These are phyloP conservation scores for Ustilago nuda DNA, from an alignment of 1,284 basidiomycete species.

Conservation along the genomic window DNA sequence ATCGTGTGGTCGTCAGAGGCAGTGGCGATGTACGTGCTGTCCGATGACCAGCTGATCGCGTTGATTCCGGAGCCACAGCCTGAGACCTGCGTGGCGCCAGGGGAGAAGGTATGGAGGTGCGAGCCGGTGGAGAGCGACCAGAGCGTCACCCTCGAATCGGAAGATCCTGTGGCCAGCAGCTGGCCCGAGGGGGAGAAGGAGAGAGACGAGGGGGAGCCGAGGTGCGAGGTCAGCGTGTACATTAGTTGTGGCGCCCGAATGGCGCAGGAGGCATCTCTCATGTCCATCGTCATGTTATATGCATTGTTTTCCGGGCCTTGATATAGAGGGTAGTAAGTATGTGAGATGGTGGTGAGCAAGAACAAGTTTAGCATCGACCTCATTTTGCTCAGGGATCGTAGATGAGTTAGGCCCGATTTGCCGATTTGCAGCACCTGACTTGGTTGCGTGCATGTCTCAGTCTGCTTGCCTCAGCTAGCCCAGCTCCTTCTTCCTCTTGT, in stretches of 20 bases:
- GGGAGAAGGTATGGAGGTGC: conserved; percentile 40
- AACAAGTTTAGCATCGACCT: background rate
- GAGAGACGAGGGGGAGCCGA: conserved; percentile 70
- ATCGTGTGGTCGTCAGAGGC: conserved; percentile 62
- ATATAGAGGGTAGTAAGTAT: background rate
- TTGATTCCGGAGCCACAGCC: conserved; percentile 47
- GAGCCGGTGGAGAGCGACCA: conserved; percentile 52
- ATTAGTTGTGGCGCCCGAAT: conserved; percentile 47
- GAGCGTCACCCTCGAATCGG: conserved; percentile 69
- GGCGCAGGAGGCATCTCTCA: conserved; percentile 1
- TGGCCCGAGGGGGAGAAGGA: conserved; percentile 71
- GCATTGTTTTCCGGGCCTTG: background rate
- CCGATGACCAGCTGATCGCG: conserved; percentile 60
- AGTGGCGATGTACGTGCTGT: conserved; percentile 56
- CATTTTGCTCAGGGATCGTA: no score
- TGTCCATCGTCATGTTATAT: conserved; percentile 23
- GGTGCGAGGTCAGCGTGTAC: conserved; percentile 71
- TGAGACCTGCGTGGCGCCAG: conserved; percentile 12
- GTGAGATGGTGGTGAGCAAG: background rate
- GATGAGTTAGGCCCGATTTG: no score
- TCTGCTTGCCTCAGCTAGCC: no score
- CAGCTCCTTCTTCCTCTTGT: no score
- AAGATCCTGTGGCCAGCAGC: conserved; percentile 66
- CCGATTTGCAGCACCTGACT: no score
- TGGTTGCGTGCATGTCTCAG: no score